phyloP scores from a whole-genome alignment of 352 stramenopile species.

The Globisporangium carolinianum region DNA sequence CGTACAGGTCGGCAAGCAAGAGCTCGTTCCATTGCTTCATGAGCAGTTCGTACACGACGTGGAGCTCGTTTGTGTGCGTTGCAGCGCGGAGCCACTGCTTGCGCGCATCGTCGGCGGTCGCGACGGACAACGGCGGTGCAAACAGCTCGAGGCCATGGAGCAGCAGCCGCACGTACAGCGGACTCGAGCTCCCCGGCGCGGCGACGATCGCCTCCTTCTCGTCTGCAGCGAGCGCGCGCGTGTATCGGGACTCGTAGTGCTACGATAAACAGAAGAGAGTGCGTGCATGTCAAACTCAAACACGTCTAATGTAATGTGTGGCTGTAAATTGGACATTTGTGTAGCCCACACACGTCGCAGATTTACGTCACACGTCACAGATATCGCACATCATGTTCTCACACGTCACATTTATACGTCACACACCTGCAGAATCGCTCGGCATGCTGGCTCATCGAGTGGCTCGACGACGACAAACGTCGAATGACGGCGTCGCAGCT shows the following conservation, averaged over 20 bases:
- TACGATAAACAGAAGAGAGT: too few relatives aligned
- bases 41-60: slow-evolving; percentile 51
- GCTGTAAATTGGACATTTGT: too few relatives aligned
- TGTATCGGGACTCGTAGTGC: too few relatives aligned
- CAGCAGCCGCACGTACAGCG: slow-evolving; percentile 59
- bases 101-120: slow-evolving; percentile 9
- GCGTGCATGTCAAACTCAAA: too few relatives aligned
- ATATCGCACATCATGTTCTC: too few relatives aligned
- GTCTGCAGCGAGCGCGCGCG: slow-evolving; percentile 17
- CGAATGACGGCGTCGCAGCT: slow-evolving; percentile 54
- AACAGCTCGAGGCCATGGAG: slow-evolving; percentile 56
- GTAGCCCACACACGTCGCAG: too few relatives aligned
- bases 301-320: too few relatives aligned
- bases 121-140: slow-evolving; percentile 4
- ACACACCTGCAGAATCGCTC: slow-evolving; percentile 43
- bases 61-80: slow-evolving; percentile 31
- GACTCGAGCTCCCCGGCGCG: slow-evolving; percentile 53
- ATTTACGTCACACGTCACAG: not conserved
- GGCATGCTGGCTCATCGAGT: slow-evolving; percentile 59
- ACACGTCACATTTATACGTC: too few relatives aligned
- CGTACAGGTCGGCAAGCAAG: slow-evolving; percentile 47
- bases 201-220: slow-evolving; percentile 39
- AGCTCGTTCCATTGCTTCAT: slow-evolving; percentile 76
- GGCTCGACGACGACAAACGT: slow-evolving; percentile 64
- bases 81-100: slow-evolving; percentile 40